Percentiles rank a stretch among this genome's conserved stretches.
Conservation (phyloP, 169 alveolate species). For the Haemoproteus tartakovskyi region DNA sequence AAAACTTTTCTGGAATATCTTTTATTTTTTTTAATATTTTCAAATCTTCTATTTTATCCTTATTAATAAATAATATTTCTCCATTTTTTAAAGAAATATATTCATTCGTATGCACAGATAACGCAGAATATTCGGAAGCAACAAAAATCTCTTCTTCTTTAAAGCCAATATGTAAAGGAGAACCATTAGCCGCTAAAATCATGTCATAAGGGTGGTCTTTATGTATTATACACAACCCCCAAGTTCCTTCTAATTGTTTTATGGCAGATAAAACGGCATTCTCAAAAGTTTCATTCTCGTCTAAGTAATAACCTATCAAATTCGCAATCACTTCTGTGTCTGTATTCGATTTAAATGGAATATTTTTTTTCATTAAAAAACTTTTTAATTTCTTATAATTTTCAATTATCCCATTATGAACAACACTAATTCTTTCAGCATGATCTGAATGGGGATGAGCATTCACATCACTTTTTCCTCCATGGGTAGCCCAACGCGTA, state of each 20-base stretch:
- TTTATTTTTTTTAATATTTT: conserved; percentile 57
- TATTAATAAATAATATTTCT: conserved; percentile 84
- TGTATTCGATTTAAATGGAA: conserved; percentile 81
- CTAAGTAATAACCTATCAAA: conserved; percentile 87
- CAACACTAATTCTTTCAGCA: conserved; percentile 86
- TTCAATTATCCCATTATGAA: conserved; percentile 95
- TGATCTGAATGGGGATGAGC: conserved; percentile 98
- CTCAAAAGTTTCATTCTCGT: conserved; percentile 78
- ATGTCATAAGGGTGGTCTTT: conserved; percentile 86
- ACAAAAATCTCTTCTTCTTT: conserved; percentile 84
- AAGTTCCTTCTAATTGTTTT: conserved; percentile 91
- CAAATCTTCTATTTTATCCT: conserved; percentile 77
- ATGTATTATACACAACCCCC: conserved; percentile 92
- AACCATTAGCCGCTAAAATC: conserved; percentile 90
- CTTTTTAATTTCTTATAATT: conserved; percentile 81
- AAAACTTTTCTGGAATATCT: conserved; percentile 66
- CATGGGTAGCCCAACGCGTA: conserved; percentile 99
- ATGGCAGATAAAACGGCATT: conserved; percentile 87
- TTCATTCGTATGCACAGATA: conserved; percentile 88
- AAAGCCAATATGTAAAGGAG: conserved; percentile 90
- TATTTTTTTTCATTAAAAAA: conserved; percentile 64
- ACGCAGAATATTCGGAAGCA: conserved; percentile 93
- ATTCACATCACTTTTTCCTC: conserved; percentile 92
- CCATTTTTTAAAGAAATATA: conserved; percentile 88
- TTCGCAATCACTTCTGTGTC: conserved; percentile 97